Percentiles rank a stretch among this genome's conserved stretches.
Conservation (phyloP, 768 basidiomycete genomes). For the Boletus pseudo-olivaceus region DNA sequence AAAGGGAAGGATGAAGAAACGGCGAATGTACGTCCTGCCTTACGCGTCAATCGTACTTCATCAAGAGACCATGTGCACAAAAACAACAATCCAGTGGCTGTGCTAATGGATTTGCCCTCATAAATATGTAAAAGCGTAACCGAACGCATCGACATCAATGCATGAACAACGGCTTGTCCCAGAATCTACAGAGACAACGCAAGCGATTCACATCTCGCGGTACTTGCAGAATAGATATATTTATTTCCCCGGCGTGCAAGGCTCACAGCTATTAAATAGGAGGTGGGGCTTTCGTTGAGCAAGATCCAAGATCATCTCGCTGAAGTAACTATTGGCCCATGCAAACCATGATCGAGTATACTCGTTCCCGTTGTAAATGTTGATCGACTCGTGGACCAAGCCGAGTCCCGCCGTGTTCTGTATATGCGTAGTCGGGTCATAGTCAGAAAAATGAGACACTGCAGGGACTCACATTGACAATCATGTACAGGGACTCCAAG, state of each 20-base stretch:
- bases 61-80: slow-evolving; percentile 8
- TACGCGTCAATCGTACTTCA: slow-evolving; percentile 15
- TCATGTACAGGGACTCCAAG: slow-evolving; percentile 52
- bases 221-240: neutral
- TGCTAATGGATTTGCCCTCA: slow-evolving; percentile 3
- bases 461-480: slow-evolving; percentile 56
- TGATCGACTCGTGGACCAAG: slow-evolving; percentile 74
- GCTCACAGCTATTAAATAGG: slow-evolving; percentile 52
- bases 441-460: neutral
- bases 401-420: slow-evolving; percentile 74
- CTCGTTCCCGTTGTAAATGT: slow-evolving; percentile 51
- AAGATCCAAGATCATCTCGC: slow-evolving; percentile 77
- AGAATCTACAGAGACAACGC: neutral
- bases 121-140: neutral
- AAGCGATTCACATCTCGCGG: neutral
- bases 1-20: slow-evolving; percentile 3
- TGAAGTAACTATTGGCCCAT: slow-evolving; percentile 82
- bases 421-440: neutral
- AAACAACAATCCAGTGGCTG: slow-evolving; percentile 20
- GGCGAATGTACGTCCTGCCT: slow-evolving; percentile 13
- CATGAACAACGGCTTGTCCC: no score
- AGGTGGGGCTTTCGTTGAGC: slow-evolving; percentile 70
- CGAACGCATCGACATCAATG: neutral
- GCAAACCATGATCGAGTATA: slow-evolving; percentile 80
- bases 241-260: slow-evolving; percentile 54